Conservation (phyloP, 768 basidiomycete species). For the Trametes elegans region DNA sequence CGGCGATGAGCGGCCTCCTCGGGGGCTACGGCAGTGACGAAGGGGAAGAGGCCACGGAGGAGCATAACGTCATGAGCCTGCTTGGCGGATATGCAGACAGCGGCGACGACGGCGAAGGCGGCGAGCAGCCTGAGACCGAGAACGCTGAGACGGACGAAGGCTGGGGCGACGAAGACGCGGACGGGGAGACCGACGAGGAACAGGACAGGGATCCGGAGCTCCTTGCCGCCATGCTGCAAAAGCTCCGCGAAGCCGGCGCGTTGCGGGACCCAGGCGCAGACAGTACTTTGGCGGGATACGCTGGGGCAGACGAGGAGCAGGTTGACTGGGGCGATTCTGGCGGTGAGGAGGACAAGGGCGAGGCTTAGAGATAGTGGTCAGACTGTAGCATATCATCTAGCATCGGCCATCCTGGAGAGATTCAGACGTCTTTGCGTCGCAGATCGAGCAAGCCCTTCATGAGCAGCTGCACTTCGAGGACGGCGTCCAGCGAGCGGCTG, state of each 20-base stretch:
- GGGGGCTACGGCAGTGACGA: constrained; percentile 59
- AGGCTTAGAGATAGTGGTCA: background rate
- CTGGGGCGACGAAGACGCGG: constrained; percentile 36
- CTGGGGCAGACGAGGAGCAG: constrained; percentile 38
- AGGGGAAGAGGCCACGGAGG: constrained; percentile 37
- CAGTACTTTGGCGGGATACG: constrained; percentile 23
- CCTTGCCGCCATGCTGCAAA: constrained; percentile 40
- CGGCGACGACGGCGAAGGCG: constrained; percentile 36
- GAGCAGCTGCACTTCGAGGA: constrained; percentile 75
- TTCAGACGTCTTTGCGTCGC: constrained; percentile 64
- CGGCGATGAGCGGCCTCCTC: constrained; percentile 55
- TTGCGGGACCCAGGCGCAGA: constrained; percentile 23
- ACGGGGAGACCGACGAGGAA: constrained; percentile 31
- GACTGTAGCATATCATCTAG: background rate
- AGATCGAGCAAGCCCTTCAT: constrained; percentile 86
- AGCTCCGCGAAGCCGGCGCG: constrained; percentile 39
- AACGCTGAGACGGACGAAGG: too few relatives aligned
- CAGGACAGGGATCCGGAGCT: constrained; percentile 36
- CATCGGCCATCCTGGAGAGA: too few relatives aligned
- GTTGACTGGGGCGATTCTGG: constrained; percentile 54
- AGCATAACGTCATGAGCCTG: constrained; percentile 36
- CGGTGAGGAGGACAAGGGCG: constrained; percentile 27
- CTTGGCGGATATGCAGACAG: constrained; percentile 52
- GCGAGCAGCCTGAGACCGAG: constrained; percentile 33
- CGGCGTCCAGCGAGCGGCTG: constrained; percentile 65